phyloP scores from a whole-genome alignment of 2,329 filamentous ascomycete genomes.

The Aschersonia sp. region DNA sequence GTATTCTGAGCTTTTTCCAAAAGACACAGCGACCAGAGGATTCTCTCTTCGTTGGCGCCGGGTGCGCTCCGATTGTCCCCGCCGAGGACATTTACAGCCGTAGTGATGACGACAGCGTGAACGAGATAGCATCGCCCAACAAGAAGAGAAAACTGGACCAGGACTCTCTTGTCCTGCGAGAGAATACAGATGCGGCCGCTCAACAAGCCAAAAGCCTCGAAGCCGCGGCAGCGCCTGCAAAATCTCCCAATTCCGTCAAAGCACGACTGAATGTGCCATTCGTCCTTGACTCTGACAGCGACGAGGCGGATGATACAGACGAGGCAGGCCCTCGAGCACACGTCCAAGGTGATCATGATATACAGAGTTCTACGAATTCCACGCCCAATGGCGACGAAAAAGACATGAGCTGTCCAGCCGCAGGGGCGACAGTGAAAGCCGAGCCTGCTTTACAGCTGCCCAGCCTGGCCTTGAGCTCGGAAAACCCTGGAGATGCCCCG shows the following conservation, averaged over 20 bases:
- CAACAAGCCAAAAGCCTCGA: background rate
- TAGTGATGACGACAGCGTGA: constrained; percentile 14
- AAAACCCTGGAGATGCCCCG: constrained; percentile 7
- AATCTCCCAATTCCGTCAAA: constrained; percentile 4
- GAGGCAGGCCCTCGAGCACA: too few relatives aligned
- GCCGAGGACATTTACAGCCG: constrained; percentile 15
- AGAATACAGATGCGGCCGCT: background rate
- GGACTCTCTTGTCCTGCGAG: constrained; percentile 4
- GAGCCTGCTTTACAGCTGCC: background rate
- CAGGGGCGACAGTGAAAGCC: too few relatives aligned
- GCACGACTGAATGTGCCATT: constrained; percentile 36
- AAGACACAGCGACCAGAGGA: constrained; percentile 48
- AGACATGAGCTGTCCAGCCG: background rate
- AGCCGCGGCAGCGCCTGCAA: background rate
- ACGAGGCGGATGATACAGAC: constrained; percentile 13
- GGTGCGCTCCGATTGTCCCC: constrained; percentile 6
- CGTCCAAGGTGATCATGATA: background rate
- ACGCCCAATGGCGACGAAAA: background rate
- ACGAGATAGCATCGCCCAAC: constrained; percentile 18
- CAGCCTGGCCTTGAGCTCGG: background rate
- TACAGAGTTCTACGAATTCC: background rate
- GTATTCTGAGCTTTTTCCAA: constrained; percentile 63
- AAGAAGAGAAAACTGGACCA: constrained; percentile 15
- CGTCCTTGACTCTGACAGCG: constrained; percentile 53
- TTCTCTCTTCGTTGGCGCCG: constrained; percentile 36